These are phyloP conservation scores for Rhizopus delemar DNA, from an alignment of 371 early-diverging fungal genomes.

Conservation along the genomic window DNA sequence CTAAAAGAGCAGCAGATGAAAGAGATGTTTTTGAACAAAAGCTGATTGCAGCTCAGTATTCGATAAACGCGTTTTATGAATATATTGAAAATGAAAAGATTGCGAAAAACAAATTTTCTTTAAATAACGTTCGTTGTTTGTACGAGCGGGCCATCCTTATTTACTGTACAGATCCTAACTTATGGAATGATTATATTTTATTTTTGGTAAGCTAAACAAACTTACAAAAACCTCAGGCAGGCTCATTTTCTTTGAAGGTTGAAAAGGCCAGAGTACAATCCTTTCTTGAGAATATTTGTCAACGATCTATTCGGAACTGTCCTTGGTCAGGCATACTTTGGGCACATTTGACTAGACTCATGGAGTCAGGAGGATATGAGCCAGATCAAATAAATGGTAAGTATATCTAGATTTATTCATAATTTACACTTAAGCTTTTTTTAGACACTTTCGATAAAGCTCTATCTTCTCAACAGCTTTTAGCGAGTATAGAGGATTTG, in stretches of 20 bases:
- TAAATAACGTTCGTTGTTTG: constrained; percentile 46
- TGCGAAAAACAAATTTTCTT: constrained; percentile 24
- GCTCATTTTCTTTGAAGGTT: constrained; percentile 19
- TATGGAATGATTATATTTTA: constrained; percentile 74
- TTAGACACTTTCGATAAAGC: constrained; percentile 44
- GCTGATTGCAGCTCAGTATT: constrained; percentile 40
- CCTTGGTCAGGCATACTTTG: constrained; percentile 70
- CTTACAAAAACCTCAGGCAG: background rate
- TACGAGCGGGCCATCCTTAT: constrained; percentile 67
- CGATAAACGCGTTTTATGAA: constrained; percentile 43
- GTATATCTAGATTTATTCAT: background rate
- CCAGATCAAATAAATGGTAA: constrained; percentile 32
- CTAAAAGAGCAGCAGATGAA: constrained; percentile 44
- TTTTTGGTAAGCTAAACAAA: constrained; percentile 46
- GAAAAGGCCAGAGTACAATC: constrained; percentile 31
- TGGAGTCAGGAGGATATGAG: constrained; percentile 21
- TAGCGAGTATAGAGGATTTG: constrained; percentile 48
- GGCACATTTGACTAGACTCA: constrained; percentile 45
- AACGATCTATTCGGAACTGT: constrained; percentile 68
- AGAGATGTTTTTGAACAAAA: constrained; percentile 59
- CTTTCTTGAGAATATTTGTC: constrained; percentile 28
- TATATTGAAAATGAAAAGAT: constrained; percentile 56
- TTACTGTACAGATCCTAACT: constrained; percentile 55
- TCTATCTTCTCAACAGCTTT: constrained; percentile 24
- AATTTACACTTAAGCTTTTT: background rate